Conservation (phyloP, 768 basidiomycete genomes). For the Hortiboletus campestris region DNA sequence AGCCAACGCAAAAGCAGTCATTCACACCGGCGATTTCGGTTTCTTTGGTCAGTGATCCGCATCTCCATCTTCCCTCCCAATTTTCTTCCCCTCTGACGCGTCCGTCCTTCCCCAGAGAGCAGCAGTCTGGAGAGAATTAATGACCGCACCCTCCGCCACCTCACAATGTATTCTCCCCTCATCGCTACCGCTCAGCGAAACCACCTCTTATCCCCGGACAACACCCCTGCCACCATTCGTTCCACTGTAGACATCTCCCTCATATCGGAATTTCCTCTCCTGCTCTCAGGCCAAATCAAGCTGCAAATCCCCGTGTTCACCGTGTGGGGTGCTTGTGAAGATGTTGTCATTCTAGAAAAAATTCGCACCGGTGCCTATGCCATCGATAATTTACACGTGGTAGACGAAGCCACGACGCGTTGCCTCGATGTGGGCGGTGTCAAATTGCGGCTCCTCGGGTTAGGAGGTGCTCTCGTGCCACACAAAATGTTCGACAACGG, state of each 20-base stretch:
- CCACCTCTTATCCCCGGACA: conserved; percentile 72
- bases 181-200: conserved; percentile 80
- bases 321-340: conserved; percentile 97
- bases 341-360: conserved; percentile 89
- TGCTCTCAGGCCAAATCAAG: conserved; percentile 87
- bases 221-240: conserved; percentile 66
- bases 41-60: conserved; percentile 71
- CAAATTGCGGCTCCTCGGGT: conserved; percentile 89
- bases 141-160: conserved; percentile 93
- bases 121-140: conserved; percentile 85
- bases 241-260: conserved; percentile 71
- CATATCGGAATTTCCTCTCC: conserved; percentile 91
- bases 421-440: conserved; percentile 90
- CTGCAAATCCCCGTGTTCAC: conserved; percentile 93
- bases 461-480: conserved; percentile 91
- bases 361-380: conserved; percentile 80
- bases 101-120: conserved; percentile 49
- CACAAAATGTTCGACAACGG: conserved; percentile 97
- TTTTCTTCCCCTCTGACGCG: conserved; percentile 15
- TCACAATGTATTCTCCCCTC: conserved; percentile 94
- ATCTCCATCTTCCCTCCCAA: not conserved
- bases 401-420: conserved; percentile 96
- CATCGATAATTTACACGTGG: conserved; percentile 85
- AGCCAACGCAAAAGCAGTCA: conserved; percentile 85
- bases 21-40: conserved; percentile 99